Evolutionary conservation across 2,329 filamentous ascomycete genomes (phyloP).

Genomic region (Exophiala spinifera): DNA sequence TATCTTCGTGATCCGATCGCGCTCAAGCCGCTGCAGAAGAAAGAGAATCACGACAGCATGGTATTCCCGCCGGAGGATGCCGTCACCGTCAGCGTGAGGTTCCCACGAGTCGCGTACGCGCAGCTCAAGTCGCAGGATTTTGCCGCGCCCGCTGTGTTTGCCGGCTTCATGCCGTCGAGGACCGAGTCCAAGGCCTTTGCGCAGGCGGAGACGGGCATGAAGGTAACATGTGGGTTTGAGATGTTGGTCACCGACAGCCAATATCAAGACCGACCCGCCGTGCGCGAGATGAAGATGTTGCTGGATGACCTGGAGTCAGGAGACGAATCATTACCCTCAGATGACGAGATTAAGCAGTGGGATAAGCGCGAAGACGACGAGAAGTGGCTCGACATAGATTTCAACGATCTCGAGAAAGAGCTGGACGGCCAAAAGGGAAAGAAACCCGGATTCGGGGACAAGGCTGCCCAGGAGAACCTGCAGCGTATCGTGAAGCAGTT

Average conservation of each 20-base stretch:
- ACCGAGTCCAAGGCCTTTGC: constrained; percentile 45
- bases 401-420: constrained; percentile 81
- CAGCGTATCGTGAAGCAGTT: constrained; percentile 93
- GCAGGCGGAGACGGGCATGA: constrained; percentile 73
- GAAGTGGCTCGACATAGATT: constrained; percentile 88
- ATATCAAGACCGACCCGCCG: constrained; percentile 64
- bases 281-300: constrained; percentile 72
- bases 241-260: constrained; percentile 71
- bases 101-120: constrained; percentile 86
- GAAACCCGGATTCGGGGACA: constrained; percentile 42
- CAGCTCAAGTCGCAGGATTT: constrained; percentile 88
- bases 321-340: constrained; percentile 66
- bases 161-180: constrained; percentile 40
- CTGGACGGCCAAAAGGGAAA: constrained; percentile 50
- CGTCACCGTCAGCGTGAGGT: constrained; percentile 72
- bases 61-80: constrained; percentile 74
- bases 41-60: constrained; percentile 50
- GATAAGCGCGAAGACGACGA: constrained; percentile 73
- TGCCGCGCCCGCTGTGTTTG: constrained; percentile 58
- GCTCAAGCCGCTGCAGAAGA: constrained; percentile 64
- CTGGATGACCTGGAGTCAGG: constrained; percentile 73
- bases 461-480: constrained; percentile 56
- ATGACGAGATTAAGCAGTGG: constrained; percentile 73
- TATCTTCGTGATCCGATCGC: constrained; percentile 82
- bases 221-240: constrained; percentile 84